These are phyloP conservation scores for Peniophora sp. DNA, from an alignment of 1,284 basidiomycete species.

Conservation along the genomic window DNA sequence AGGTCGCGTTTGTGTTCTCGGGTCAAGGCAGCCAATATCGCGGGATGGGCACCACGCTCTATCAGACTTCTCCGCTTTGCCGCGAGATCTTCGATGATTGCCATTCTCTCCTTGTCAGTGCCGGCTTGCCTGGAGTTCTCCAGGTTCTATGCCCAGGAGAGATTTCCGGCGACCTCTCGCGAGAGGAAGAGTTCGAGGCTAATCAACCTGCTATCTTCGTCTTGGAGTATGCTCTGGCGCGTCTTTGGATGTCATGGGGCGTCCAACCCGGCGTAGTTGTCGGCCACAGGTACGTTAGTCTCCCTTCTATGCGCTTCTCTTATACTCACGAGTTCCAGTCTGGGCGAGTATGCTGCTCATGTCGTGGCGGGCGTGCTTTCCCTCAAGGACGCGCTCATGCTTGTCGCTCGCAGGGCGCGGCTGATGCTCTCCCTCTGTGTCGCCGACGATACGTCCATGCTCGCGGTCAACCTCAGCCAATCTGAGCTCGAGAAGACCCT, in stretches of 20 bases:
- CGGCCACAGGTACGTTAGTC: slow-evolving; percentile 63
- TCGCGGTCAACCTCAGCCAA: slow-evolving; percentile 38
- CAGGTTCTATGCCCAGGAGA: slow-evolving; percentile 30
- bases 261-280: slow-evolving; percentile 45
- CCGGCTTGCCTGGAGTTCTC: slow-evolving; percentile 44
- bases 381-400: slow-evolving; percentile 43
- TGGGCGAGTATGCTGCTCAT: slow-evolving; percentile 67
- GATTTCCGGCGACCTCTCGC: slow-evolving; percentile 13
- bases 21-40: slow-evolving; percentile 62
- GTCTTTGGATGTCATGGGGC: slow-evolving; percentile 62
- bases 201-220: slow-evolving; percentile 51
- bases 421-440: slow-evolving; percentile 44
- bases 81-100: slow-evolving; percentile 46
- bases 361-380: slow-evolving; percentile 47
- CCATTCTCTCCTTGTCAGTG: slow-evolving; percentile 35
- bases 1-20: slow-evolving; percentile 58
- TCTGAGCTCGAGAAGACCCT: slow-evolving; percentile 29
- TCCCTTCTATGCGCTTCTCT: background rate
- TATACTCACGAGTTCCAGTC: slow-evolving; percentile 25
- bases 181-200: slow-evolving; percentile 31
- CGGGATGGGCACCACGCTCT: slow-evolving; percentile 56
- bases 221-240: slow-evolving; percentile 51
- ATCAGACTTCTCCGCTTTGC: slow-evolving; percentile 38
- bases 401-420: slow-evolving; percentile 51
- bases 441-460: slow-evolving; percentile 44